Evolutionary conservation across 1,284 basidiomycete genomes (phyloP).

Genomic region (Phaffia rhodozyma): DNA sequence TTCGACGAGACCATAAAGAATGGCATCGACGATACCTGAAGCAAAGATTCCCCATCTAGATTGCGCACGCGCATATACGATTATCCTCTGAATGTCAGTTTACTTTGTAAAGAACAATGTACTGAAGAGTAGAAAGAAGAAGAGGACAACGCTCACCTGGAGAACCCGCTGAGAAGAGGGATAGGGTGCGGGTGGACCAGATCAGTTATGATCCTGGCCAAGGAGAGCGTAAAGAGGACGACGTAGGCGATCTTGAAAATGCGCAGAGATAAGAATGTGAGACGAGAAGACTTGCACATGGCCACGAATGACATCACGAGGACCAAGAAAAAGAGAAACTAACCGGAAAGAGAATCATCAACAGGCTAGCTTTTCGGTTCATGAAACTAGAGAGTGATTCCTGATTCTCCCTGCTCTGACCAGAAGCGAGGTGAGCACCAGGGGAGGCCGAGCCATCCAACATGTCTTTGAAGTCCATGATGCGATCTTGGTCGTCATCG

Average conservation of each 20-base stretch:
- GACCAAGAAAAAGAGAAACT: background rate
- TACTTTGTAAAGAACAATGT: too few species aligned
- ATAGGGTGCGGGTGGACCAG: constrained; percentile 19
- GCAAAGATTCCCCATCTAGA: background rate
- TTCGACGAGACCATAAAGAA: constrained; percentile 37
- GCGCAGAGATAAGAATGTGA: background rate
- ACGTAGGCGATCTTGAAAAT: constrained; percentile 21
- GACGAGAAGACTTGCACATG: background rate
- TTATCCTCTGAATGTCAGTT: too few species aligned
- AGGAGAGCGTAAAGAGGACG: constrained; percentile 33
- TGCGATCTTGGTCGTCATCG: too few species aligned
- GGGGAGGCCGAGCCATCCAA: too few species aligned
- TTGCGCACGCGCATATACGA: too few species aligned
- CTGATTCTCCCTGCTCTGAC: background rate
- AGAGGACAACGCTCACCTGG: constrained; percentile 24
- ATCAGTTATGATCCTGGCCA: constrained; percentile 30
- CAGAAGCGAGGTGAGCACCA: too few species aligned
- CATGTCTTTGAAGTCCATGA: too few species aligned
- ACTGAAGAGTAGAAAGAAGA: constrained; percentile 15
- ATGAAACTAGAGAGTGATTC: constrained; percentile 33
- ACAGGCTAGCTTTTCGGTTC: constrained; percentile 35
- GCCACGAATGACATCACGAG: background rate
- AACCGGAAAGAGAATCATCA: constrained; percentile 37
- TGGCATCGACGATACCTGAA: constrained; percentile 17
- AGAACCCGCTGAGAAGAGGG: constrained; percentile 29